These are phyloP conservation scores for Leccinum fuscescens DNA, from an alignment of 1,284 basidiomycete genomes.

Conservation along the genomic window DNA sequence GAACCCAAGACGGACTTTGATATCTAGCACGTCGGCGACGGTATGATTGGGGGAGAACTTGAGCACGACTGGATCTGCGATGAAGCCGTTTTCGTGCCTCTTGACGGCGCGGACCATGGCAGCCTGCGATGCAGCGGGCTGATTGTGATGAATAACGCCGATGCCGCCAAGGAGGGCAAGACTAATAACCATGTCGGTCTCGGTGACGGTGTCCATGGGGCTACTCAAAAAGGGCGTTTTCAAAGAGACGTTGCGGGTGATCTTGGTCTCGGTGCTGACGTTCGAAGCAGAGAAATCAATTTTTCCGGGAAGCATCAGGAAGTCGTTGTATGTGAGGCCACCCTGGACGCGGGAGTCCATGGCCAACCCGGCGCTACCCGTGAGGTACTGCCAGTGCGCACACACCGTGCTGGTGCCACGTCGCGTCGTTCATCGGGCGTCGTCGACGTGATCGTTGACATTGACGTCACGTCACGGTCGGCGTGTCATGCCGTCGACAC, in stretches of 20 bases:
- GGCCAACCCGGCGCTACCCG: neutral
- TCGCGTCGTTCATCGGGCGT: too few species aligned
- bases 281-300: slow-evolving; percentile 89
- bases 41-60: slow-evolving; percentile 68
- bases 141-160: slow-evolving; percentile 99
- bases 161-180: slow-evolving; percentile 95
- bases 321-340: slow-evolving; percentile 96
- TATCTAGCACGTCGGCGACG: slow-evolving; percentile 90
- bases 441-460: too few species aligned
- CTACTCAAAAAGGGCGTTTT: slow-evolving; percentile 98
- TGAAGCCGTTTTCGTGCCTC: slow-evolving; percentile 98
- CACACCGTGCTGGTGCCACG: too few species aligned
- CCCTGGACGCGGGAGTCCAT: slow-evolving; percentile 85
- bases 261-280: slow-evolving; percentile 81
- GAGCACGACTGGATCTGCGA: slow-evolving; percentile 85
- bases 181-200: slow-evolving; percentile 94
- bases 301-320: slow-evolving; percentile 91
- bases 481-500: too few species aligned
- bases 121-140: slow-evolving; percentile 85
- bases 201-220: slow-evolving; percentile 99
- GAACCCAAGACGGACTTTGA: slow-evolving; percentile 92
- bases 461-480: too few species aligned
- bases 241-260: slow-evolving; percentile 90
- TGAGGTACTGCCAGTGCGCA: too few species aligned
- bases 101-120: slow-evolving; percentile 98